Evolutionary conservation across 768 basidiomycete species (phyloP), one percentile per base, ranked within the genome.

Genomic region (Termitomyces sp.): DNA sequence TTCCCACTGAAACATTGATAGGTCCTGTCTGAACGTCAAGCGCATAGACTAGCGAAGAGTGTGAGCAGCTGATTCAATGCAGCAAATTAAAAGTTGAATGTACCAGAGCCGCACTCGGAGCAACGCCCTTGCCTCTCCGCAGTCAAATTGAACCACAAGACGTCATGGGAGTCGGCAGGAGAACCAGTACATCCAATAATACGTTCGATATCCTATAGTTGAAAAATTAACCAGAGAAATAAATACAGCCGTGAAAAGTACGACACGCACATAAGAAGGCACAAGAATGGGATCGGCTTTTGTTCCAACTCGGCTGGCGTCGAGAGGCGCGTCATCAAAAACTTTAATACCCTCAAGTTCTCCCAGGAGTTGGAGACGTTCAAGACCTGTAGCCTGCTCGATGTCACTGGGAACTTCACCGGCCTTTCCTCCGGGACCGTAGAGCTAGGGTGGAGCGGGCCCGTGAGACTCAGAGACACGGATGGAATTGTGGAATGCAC

Each of bases 151-250:
- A 94, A 84, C 95, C 95, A 98, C 64, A 85, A 78, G 53, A 94
- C 79, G 65, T 98, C 93, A 74, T 98, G 96, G 35, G 94, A 95
- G 73, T 98, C 96, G 45, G 89, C 91, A 10, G 96, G 96, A 66
- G 81, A 85, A 52, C 96, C 96, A 42, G 96, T 94, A 80, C 95
- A 98, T 46, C 96, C 96, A 68, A 98, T 77, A 55, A 91, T 82
- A 59, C 96, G 92, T 60, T 87, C 83, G 38, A 81, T 75, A 61
- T 89, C 89, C 94, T 95, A 56, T 41, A 48, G 6, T 51, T 41
- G 1, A 5, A 40, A 56, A 17, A 46, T 19, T 21, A 55, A 50
- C 52, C 41, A 56, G 33, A 26, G 19, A 37, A 33, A n/a, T 35
- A n/a, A 8, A 31, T 30, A 49, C 19, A 38, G 59, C 35, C 23